These are phyloP conservation scores for Phylloporus scabripes DNA, from an alignment of 768 basidiomycete genomes.

Conservation along the genomic window DNA sequence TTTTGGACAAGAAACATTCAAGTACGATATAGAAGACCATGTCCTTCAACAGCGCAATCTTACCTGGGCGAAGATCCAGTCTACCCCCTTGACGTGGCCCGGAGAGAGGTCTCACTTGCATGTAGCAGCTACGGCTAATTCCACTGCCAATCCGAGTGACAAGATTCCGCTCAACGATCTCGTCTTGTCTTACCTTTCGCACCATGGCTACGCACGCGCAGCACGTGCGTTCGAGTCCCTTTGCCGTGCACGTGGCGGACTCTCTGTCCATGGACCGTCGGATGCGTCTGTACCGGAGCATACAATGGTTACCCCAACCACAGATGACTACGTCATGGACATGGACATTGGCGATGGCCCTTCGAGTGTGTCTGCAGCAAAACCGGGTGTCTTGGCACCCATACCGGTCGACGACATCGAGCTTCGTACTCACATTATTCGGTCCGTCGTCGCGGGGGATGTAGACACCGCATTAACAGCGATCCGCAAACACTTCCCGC, in stretches of 20 bases:
- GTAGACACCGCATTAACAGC: slow-evolving; percentile 62
- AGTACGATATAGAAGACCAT: slow-evolving; percentile 85
- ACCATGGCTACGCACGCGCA: slow-evolving; percentile 77
- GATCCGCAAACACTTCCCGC: slow-evolving; percentile 51
- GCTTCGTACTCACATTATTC: slow-evolving; percentile 64
- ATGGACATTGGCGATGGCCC: slow-evolving; percentile 36
- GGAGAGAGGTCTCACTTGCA: slow-evolving; percentile 13
- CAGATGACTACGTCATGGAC: slow-evolving; percentile 42
- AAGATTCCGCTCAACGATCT: slow-evolving; percentile 65
- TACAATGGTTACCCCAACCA: slow-evolving; percentile 3
- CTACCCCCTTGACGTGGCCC: slow-evolving; percentile 48
- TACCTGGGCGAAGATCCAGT: slow-evolving; percentile 64
- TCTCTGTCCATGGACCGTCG: slow-evolving; percentile 10
- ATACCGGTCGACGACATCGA: slow-evolving; percentile 51
- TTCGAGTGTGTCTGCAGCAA: slow-evolving; percentile 7
- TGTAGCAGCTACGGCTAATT: slow-evolving; percentile 4
- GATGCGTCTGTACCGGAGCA: slow-evolving; percentile 1
- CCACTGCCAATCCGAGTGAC: slow-evolving; percentile 41
- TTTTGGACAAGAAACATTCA: slow-evolving; percentile 83
- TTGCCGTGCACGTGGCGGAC: slow-evolving; percentile 25
- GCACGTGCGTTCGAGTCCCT: slow-evolving; percentile 63
- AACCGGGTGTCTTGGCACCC: slow-evolving; percentile 6
- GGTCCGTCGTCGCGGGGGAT: slow-evolving; percentile 62
- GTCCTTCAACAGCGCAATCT: slow-evolving; percentile 63
- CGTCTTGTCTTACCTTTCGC: slow-evolving; percentile 73